Conservation (phyloP, 139 green algal genomes). For the Diplosphaera chodatii region DNA sequence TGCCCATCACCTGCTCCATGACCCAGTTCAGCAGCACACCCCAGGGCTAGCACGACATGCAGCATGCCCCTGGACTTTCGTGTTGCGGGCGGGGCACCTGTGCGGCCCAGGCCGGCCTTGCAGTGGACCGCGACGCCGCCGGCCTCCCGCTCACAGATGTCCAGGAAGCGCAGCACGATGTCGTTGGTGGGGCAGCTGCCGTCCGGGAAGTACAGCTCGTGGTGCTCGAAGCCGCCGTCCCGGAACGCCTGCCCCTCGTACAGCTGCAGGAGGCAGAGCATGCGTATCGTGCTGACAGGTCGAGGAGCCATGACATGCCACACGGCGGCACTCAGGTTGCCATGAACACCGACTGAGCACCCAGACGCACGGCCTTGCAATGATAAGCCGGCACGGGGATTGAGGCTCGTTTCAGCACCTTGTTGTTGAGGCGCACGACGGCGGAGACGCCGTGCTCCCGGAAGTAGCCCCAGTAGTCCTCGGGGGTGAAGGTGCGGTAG, state of each 20-base stretch:
- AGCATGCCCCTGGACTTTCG: too few relatives aligned
- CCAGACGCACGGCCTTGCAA: too few relatives aligned
- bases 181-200: constrained; percentile 70
- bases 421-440: constrained; percentile 87
- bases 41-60: too few relatives aligned
- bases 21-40: too few relatives aligned
- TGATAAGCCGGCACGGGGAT: too few relatives aligned
- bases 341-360: too few relatives aligned
- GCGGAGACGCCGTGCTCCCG: constrained; percentile 46
- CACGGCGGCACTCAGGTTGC: too few relatives aligned
- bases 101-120: constrained; percentile 93
- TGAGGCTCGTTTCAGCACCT: too few relatives aligned
- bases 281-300: too few relatives aligned
- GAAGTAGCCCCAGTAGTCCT: constrained; percentile 88
- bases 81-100: too few relatives aligned
- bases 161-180: constrained; percentile 74
- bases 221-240: constrained; percentile 65
- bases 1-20: too few relatives aligned
- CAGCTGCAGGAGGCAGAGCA: constrained; percentile 50
- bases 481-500: constrained; percentile 68
- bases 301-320: too few relatives aligned
- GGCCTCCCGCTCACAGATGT: constrained; percentile 60
- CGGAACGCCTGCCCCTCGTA: constrained; percentile 84
- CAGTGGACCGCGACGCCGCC: constrained; percentile 83
- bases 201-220: constrained; percentile 94